Evolutionary conservation across 441 rosid genomes (phyloP).

Genomic region (Adansonia gregorii): DNA sequence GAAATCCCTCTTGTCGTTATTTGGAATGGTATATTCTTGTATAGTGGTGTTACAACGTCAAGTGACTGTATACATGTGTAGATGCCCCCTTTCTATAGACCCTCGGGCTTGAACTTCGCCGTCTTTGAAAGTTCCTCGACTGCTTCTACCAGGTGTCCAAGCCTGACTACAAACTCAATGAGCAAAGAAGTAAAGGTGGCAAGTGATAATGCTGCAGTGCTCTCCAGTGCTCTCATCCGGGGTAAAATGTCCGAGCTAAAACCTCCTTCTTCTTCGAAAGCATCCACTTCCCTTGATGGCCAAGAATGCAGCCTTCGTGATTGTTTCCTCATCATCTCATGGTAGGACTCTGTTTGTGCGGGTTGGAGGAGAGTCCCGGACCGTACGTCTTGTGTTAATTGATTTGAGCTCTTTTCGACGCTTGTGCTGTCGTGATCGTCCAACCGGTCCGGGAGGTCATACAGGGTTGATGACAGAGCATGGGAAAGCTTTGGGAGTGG

Average conservation of each 20-base stretch:
- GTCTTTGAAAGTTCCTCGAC: constrained; percentile 58
- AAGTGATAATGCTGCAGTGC: constrained; percentile 64
- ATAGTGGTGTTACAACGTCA: neutral
- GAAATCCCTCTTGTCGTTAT: neutral
- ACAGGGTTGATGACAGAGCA: constrained; percentile 27
- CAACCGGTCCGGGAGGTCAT: constrained; percentile 26
- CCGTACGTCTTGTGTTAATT: constrained; percentile 21
- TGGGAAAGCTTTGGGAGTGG: constrained; percentile 37
- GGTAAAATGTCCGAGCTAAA: constrained; percentile 37
- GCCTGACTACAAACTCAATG: constrained; percentile 70
- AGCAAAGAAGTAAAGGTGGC: constrained; percentile 64
- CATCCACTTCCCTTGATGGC: constrained; percentile 63
- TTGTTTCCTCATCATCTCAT: constrained; percentile 64
- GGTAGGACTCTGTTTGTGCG: constrained; percentile 48
- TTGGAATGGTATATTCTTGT: neutral
- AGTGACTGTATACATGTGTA: neutral
- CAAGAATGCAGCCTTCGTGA: constrained; percentile 58
- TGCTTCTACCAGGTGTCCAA: constrained; percentile 66
- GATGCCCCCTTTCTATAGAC: constrained; percentile 26
- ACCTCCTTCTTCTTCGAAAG: constrained; percentile 55
- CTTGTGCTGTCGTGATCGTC: constrained; percentile 28
- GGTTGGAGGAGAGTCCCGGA: constrained; percentile 24
- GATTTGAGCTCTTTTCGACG: neutral
- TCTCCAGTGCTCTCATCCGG: constrained; percentile 58
- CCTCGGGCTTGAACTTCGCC: constrained; percentile 57